A percentile compares a stretch with the other conserved stretches of the same genome.
Evolutionary conservation across 2,329 filamentous ascomycete species (phyloP).

Genomic region (Cladophialophora exuberans): DNA sequence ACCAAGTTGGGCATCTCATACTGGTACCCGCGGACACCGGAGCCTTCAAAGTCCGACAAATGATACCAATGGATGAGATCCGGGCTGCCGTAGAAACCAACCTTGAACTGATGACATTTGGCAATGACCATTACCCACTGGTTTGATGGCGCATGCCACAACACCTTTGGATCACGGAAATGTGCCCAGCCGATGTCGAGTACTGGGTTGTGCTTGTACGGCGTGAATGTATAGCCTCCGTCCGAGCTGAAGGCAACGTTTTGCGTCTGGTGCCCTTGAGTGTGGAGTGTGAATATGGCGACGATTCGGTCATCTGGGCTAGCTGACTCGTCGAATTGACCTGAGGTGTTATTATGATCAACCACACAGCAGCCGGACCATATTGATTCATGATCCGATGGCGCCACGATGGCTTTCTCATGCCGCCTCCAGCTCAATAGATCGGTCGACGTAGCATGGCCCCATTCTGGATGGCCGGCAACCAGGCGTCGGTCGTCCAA

Average conservation of each 20-base stretch:
- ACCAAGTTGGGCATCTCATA: conserved; percentile 69
- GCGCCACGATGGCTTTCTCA: conserved; percentile 62
- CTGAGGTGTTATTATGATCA: conserved; percentile 67
- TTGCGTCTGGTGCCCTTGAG: conserved; percentile 53
- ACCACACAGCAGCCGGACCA: conserved; percentile 62
- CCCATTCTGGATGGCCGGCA: conserved; percentile 67
- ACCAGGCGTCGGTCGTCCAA: conserved; percentile 47
- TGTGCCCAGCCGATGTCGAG: conserved; percentile 58
- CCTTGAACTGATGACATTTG: conserved; percentile 57
- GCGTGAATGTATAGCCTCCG: conserved; percentile 64
- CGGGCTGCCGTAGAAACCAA: conserved; percentile 65
- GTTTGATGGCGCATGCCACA: conserved; percentile 55
- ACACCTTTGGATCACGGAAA: conserved; percentile 69
- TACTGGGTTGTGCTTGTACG: conserved; percentile 64
- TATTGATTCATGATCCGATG: conserved; percentile 49
- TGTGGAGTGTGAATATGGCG: conserved; percentile 59
- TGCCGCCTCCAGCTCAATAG: conserved; percentile 69
- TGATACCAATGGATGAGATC: conserved; percentile 63
- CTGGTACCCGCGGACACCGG: conserved; percentile 58
- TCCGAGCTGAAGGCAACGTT: conserved; percentile 65
- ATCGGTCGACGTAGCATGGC: conserved; percentile 65
- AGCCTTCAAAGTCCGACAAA: conserved; percentile 60
- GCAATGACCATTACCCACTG: conserved; percentile 63
- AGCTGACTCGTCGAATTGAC: conserved; percentile 68
- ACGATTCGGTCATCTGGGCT: conserved; percentile 64